A percentile compares a stretch with the other conserved stretches of the same genome.
Conservation (phyloP, 495 filamentous ascomycete genomes). For the Xylaria longipes region DNA sequence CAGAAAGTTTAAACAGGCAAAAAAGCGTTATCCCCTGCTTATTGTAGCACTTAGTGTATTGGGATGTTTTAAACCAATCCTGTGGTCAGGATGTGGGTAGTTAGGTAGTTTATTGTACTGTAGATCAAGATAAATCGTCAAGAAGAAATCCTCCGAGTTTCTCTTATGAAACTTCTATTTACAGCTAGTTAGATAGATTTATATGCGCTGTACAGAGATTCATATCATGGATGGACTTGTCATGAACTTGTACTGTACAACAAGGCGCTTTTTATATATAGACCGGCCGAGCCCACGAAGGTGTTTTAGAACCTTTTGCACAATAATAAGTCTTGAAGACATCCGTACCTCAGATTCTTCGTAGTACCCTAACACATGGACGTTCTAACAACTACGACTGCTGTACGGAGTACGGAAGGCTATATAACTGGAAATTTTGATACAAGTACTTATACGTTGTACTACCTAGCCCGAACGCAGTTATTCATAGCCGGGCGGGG, state of each 20-base stretch:
- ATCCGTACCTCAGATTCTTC: too few relatives aligned
- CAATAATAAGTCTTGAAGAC: neutral
- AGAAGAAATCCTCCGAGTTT: too few relatives aligned
- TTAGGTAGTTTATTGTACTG: neutral
- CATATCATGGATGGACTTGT: neutral
- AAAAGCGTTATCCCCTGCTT: neutral
- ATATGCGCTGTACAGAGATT: too few relatives aligned
- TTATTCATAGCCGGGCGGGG: too few relatives aligned
- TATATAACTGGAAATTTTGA: too few relatives aligned
- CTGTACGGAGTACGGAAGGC: neutral
- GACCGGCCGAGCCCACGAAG: neutral
- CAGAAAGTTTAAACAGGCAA: constrained; percentile 10
- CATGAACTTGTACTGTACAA: neutral
- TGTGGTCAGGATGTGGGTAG: neutral
- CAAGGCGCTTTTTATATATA: neutral
- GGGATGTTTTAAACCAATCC: neutral
- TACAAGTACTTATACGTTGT: too few relatives aligned
- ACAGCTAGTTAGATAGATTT: too few relatives aligned
- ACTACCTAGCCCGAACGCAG: too few relatives aligned
- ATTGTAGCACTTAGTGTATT: neutral
- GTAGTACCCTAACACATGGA: too few relatives aligned
- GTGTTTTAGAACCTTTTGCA: neutral
- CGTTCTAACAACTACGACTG: neutral
- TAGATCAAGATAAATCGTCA: neutral
- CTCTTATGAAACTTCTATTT: too few relatives aligned